Base-by-base conservation (phyloP, 192 early-diverging fungal species). In the Coemansia sp. region DNA sequence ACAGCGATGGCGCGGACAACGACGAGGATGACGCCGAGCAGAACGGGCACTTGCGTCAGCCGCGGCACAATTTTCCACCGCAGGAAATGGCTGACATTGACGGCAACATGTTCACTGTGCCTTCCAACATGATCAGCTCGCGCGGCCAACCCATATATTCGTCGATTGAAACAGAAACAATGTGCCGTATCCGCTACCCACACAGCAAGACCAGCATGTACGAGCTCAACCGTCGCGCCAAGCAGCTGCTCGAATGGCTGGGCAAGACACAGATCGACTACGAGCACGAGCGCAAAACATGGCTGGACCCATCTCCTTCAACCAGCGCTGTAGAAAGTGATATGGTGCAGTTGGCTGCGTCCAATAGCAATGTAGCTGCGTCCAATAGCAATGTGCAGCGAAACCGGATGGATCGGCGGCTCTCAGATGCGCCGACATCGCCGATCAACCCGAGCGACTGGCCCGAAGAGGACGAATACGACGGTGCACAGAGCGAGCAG, bases 181-280 rank as follows among this genome's bases (percentile, higher is more conserved):
- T 72, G 73, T 81, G 78, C 65, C 59, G 60, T 37, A 81, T 81
- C 48, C 68, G 69, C 34, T 81, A 81, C 40, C 78, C 78, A 56
- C 72, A 74, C 47, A 40, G 50, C 56, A 52, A 42, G 36, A 57
- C 78, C 50, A 72, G 65, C 40, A 23, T 81, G 22, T 22, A 59
- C 14, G 78, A 81, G 49, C 73, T 81, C 7, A 66, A 31, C 46
- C 68, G 78, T 10, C 72, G 78, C 26, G 78, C 78, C 0, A 81
- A 81, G 72, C 72, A 81, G 72, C 55, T 81, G 46, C 66, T 81
- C 12, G 78, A 81, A 46, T 81, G 78, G 78, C 65, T 81, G 62
- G 78, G 78, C 38, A 81, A 75, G 48, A 69, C 69, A 3, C 78
- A 81, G 48, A 55, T 73, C 5, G 78, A 81, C 58, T 81, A 75